Base-by-base conservation (phyloP, 2,329 filamentous ascomycete genomes). In the Claviceps digitariae region DNA sequence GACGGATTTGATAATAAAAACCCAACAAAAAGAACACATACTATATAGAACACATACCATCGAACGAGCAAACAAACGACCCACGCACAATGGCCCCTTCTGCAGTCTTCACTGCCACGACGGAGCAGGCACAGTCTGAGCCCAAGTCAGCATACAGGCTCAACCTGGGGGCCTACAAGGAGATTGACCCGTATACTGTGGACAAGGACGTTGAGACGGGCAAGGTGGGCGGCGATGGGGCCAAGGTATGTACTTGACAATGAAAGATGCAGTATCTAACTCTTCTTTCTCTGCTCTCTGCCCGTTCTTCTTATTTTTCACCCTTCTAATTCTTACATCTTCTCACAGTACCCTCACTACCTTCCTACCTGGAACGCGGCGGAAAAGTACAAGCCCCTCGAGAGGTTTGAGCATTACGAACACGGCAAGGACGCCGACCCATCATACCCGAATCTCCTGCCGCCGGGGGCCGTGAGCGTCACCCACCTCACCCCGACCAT, bases 371-470 rank as follows among this genome's bases (percentile, higher is more conserved):
- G 84, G 84, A 76, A 85, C 61, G 73, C 75, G 43, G 74, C 81
- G 57, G 77, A 82, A 67, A 75, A 74, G 57, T 86, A 83, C 61
- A 74, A 79, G 53, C 83, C 86, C 7, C 74, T 87, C 8, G 70
- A 83, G 57, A 79, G 77, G 1, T 90, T 89, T 60, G 75, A 84
- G 63, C 84, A 89, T 64, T 78, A 80, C 57, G 86, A 91, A 53
- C 86, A 86, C 61, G 87, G 86, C 60, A 83, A 83, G 61, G 83
- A 89, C 60, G 86, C 87, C 48, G 84, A 90, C 63, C 72, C 78
- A 1, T 69, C 73, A 1, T 89, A 84, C 61, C 77, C 81, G 0
- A 85, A 90, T 57, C 78, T 91, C 2, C 72, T 91, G 1, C 72
- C 75, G 9, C 2, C 25, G 17, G 29, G 46, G 40, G 69, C 69